Percentiles rank a stretch among this genome's conserved stretches.
Evolutionary conservation across 257 asterid species (phyloP).

Genomic region (Catharanthus roseus): DNA sequence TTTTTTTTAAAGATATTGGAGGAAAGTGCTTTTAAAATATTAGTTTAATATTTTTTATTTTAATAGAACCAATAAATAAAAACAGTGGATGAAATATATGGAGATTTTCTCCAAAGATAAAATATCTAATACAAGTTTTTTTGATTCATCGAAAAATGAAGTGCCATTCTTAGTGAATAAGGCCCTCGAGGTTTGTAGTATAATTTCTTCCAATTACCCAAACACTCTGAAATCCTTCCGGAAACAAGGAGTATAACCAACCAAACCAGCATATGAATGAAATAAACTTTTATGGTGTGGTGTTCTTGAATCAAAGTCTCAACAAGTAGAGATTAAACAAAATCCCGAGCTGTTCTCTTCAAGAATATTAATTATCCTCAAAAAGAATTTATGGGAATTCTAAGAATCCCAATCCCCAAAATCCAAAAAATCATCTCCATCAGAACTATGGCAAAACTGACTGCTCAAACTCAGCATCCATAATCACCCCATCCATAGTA

Average conservation of each 20-base stretch:
- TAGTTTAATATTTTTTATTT: too few relatives aligned
- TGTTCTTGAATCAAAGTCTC: neutral
- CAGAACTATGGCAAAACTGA: slow-evolving; percentile 27
- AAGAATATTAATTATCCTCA: neutral
- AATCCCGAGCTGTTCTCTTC: neutral
- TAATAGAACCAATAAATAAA: too few relatives aligned
- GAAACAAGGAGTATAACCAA: too few relatives aligned
- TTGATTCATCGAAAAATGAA: too few relatives aligned
- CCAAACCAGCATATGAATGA: neutral
- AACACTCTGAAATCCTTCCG: neutral
- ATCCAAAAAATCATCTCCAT: neutral
- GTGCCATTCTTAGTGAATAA: too few relatives aligned
- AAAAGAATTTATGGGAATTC: neutral
- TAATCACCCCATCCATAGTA: slow-evolving; percentile 50
- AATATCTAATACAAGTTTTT: too few relatives aligned
- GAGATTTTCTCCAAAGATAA: too few relatives aligned
- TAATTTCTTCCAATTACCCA: neutral
- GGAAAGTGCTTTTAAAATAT: too few relatives aligned
- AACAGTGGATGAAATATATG: too few relatives aligned
- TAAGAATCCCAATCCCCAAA: neutral
- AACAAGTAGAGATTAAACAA: neutral
- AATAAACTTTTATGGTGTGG: too few relatives aligned
- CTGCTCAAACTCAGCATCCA: slow-evolving; percentile 60
- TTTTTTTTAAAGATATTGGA: too few relatives aligned
- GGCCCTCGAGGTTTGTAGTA: too few relatives aligned